Conservation (phyloP, 2,329 filamentous ascomycete species). For the Berkeleyomyces rouxiae region DNA sequence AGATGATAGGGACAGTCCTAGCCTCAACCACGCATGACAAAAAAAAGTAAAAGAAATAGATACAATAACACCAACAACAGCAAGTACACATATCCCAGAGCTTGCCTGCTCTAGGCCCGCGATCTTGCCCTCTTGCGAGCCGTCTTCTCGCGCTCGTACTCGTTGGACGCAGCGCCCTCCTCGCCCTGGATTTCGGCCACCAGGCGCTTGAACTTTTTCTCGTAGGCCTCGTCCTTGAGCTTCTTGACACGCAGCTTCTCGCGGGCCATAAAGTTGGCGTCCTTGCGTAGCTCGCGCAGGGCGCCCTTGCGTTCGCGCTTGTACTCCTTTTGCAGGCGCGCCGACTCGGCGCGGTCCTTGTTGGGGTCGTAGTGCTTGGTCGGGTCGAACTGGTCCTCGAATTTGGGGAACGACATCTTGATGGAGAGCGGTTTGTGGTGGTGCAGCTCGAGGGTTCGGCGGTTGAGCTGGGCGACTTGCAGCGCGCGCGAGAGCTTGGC, state of each 20-base stretch:
- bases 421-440: constrained; percentile 78
- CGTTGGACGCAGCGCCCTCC: constrained; percentile 73
- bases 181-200: constrained; percentile 92
- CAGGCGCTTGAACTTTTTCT: constrained; percentile 85
- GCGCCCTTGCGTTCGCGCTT: constrained; percentile 93
- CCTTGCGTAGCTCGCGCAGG: constrained; percentile 84
- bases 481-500: constrained; percentile 37
- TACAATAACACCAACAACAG: neutral
- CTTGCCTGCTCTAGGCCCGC: constrained; percentile 7
- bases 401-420: constrained; percentile 78
- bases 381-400: constrained; percentile 89
- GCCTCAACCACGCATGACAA: neutral
- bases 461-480: constrained; percentile 43
- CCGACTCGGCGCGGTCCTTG: constrained; percentile 68
- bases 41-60: neutral
- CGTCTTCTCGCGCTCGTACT: constrained; percentile 74
- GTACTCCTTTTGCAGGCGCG: constrained; percentile 75
- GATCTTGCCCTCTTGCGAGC: constrained; percentile 49
- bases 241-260: constrained; percentile 87
- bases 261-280: constrained; percentile 80
- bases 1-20: neutral
- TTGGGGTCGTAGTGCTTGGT: constrained; percentile 95
- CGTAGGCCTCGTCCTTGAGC: constrained; percentile 81
- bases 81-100: neutral
- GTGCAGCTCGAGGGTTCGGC: constrained; percentile 73